Evolutionary conservation across 1,284 basidiomycete genomes (phyloP), one percentile per base, ranked within the genome.

Genomic region (Lentinula novae-zelandiae): DNA sequence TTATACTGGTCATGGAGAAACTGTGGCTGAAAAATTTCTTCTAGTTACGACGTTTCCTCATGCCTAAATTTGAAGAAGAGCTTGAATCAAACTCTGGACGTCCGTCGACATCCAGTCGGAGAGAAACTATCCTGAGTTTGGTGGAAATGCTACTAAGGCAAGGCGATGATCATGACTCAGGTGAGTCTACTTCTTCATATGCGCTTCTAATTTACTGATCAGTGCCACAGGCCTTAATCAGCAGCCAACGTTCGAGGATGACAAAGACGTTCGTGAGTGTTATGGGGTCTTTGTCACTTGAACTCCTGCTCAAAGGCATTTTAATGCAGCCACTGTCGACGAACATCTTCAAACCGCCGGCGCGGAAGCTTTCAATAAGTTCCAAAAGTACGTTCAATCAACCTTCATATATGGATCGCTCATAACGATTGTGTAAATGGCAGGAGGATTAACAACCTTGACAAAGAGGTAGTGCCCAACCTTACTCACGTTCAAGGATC

Each of bases 271-370:
- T 65, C 85, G 87, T 87, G 68, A 78, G 85, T 84, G 12, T 42
- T 50, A 59, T 46, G 57, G 51, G 57, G 51, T 12, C 52, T 51
- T n/a, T 50, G 20, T 44, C 12, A 17, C 33, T 5, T 27, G 39
- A 17, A 36, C 31, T 55, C 22, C n/a, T 10, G 5, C 27, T n/a
- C 50, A 15, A 27, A 36, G 5, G 12, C 13, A 6, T 8, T 42
- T 9, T 17, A 20, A 20, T 61, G 27, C 13, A 87, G 87, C 85
- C 15, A 82, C 79, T 48, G 82, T 86, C 51, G 85, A 89, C 66
- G 87, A 89, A 63, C 83, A 87, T 66, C 70, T 85, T 17, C 87
- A 89, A 71, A 78, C 77, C 64, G 78, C 78, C 4, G 86, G 87
- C 6, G 84, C 85, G 5, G 85, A 87, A 56, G 74, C 76, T 2